A percentile compares a stretch with the other conserved stretches of the same genome.
These are phyloP conservation scores for Rhizopogon vesiculosus DNA, from an alignment of 768 basidiomycete genomes.

Conservation along the genomic window DNA sequence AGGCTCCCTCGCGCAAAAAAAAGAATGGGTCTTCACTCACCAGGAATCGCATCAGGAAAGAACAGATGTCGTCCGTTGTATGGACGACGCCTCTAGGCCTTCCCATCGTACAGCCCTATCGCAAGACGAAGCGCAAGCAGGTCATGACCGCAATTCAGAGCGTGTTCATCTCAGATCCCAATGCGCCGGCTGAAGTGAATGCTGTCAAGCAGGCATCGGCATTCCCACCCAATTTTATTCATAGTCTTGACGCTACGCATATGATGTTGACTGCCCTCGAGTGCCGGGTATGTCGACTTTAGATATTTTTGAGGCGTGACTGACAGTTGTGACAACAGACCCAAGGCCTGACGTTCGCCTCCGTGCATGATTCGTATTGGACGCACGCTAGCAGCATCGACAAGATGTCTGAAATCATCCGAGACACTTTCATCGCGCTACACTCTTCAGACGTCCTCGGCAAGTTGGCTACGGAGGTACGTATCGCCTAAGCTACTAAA, in stretches of 20 bases:
- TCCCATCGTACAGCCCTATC: constrained; percentile 95
- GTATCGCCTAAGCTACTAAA: constrained; percentile 10
- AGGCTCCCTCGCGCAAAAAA: constrained; percentile 5
- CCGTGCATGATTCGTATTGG: constrained; percentile 99
- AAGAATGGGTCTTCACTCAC: constrained; percentile 18
- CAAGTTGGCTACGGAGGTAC: constrained; percentile 69
- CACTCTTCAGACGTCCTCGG: constrained; percentile 84
- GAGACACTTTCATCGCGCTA: constrained; percentile 89
- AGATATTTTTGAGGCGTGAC: neutral
- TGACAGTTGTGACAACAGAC: constrained; percentile 38
- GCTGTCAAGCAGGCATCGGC: constrained; percentile 87
- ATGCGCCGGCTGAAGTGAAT: constrained; percentile 73
- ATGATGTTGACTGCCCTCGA: constrained; percentile 96
- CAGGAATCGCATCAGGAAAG: constrained; percentile 53
- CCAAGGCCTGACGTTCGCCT: constrained; percentile 78
- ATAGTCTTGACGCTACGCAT: constrained; percentile 96
- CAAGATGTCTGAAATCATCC: constrained; percentile 83
- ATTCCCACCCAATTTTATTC: constrained; percentile 99
- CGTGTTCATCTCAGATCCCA: constrained; percentile 87
- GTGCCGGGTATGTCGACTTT: constrained; percentile 55
- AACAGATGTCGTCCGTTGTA: constrained; percentile 92
- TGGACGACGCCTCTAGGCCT: constrained; percentile 97
- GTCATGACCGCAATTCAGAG: constrained; percentile 81
- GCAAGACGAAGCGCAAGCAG: constrained; percentile 78
- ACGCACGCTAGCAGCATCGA: constrained; percentile 88